Conservation (phyloP, 495 filamentous ascomycete species). For the Tuber brumale region DNA sequence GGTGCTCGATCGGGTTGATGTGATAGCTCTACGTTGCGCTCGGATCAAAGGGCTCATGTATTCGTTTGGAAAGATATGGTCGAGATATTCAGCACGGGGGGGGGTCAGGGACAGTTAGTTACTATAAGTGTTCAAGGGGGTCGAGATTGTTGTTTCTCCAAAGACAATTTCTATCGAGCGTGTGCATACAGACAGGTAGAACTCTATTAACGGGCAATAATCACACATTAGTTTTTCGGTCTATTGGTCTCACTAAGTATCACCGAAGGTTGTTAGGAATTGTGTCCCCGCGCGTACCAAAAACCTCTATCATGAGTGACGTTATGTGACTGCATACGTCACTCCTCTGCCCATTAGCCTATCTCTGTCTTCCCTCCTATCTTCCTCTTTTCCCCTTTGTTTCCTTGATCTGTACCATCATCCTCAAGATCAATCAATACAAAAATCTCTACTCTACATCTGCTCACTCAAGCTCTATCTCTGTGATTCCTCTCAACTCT, state of each 20-base stretch:
- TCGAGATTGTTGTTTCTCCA: neutral
- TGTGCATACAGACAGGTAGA: neutral
- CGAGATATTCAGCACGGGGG: neutral
- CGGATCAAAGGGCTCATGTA: neutral
- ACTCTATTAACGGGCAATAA: neutral
- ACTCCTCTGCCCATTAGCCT: no score
- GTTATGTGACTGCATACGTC: no score
- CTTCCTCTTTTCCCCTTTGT: no score
- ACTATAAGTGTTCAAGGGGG: neutral
- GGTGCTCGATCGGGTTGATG: neutral
- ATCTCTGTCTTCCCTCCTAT: no score
- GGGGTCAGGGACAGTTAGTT: no score
- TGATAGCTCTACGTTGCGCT: neutral
- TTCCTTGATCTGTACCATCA: no score
- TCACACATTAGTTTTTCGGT: neutral
- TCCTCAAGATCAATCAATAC: no score
- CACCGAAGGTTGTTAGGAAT: no score
- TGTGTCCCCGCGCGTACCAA: no score
- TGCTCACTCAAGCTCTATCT: no score
- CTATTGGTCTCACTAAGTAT: fast-evolving
- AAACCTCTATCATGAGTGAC: neutral
- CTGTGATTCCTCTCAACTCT: no score
- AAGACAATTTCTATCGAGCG: neutral
- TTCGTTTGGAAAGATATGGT: neutral
- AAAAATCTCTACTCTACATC: no score